A percentile compares a stretch with the other conserved stretches of the same genome.
Conservation (phyloP, 2,329 filamentous ascomycete species). For the Blastomyces percursus region DNA sequence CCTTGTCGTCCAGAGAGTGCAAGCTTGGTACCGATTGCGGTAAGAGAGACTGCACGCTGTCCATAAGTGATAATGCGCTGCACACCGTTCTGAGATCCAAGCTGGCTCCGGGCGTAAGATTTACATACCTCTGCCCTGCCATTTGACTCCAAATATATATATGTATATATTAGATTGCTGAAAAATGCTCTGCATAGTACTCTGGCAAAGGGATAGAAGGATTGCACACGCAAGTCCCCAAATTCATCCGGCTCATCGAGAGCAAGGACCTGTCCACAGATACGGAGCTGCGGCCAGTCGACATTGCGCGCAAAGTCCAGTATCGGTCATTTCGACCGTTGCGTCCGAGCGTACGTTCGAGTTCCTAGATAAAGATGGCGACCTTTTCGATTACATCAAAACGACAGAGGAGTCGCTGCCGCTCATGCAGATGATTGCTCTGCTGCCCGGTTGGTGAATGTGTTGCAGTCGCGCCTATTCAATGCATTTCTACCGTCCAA, state of each 20-base stretch:
- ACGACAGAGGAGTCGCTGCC: slow-evolving; percentile 20
- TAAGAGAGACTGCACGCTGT: slow-evolving; percentile 3
- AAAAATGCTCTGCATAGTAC: slow-evolving; percentile 27
- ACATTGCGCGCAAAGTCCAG: slow-evolving; percentile 40
- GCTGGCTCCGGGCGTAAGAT: slow-evolving; percentile 5
- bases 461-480: slow-evolving; percentile 12
- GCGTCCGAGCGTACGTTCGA: slow-evolving; percentile 42
- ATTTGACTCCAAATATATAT: background rate
- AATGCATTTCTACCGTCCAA: slow-evolving; percentile 14
- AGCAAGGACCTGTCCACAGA: slow-evolving; percentile 34
- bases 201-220: slow-evolving; percentile 45
- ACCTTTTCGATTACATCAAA: slow-evolving; percentile 32
- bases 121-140: background rate
- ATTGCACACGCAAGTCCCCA: slow-evolving; percentile 38
- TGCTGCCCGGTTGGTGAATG: slow-evolving; percentile 14
- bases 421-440: slow-evolving; percentile 12
- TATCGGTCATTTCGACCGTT: slow-evolving; percentile 47
- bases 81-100: slow-evolving; percentile 5
- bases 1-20: background rate
- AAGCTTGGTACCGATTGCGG: slow-evolving; percentile 2
- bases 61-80: background rate
- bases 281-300: slow-evolving; percentile 25
- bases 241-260: slow-evolving; percentile 40
- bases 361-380: slow-evolving; percentile 35
- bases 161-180: background rate